Evolutionary conservation across 768 basidiomycete species (phyloP), one percentile per base, ranked within the genome.

Genomic region (Clathrus columnatus): DNA sequence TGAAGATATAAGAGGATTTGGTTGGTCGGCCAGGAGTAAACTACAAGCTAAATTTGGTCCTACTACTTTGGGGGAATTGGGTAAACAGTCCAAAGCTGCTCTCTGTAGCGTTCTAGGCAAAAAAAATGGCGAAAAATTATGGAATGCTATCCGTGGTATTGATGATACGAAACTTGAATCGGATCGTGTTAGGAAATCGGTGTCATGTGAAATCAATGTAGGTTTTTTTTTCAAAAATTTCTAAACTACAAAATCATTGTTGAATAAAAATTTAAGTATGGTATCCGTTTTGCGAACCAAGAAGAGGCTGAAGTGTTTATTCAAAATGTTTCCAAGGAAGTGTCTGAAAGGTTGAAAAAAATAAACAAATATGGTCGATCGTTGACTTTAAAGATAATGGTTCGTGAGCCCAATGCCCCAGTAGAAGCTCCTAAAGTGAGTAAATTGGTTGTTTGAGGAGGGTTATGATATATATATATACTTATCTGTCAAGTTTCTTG

Each of bases 191-290:
- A 75, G 95, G 62, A 93, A 92, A 68, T 90, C 86, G 5, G 91
- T 99, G 18, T 91, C 88, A 10, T 93, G 90, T 56, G 95, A 97
- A 65, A 88, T 97, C 63, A 99, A 92, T 63, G 93, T 94, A 61
- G 77, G 32, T 18, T 49, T 27, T 21, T 26, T 17, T 30, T 50
- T 24, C 18, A 21, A 8, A 42, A 17, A 27, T 18, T 8, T 60
- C 42, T 36, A 16, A 14, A 7, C 51, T 11, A 27, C 50, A 61
- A 42, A 63, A 44, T 51, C 26, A 42, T 27, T 58, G 10, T 44
- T 36, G 18, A 30, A n/a, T 49, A 29, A 26, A 11, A 10, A 51
- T 41, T 28, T 4, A 54, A 96, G 93, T 99, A 97, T 66, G 96
- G 92, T 0, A 96, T 99, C 54, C 84, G 96, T 3, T 98, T 98